Evolutionary conservation across 176 grass and related monocot species (phyloP).

Genomic region (Phoenix roebelenii): DNA sequence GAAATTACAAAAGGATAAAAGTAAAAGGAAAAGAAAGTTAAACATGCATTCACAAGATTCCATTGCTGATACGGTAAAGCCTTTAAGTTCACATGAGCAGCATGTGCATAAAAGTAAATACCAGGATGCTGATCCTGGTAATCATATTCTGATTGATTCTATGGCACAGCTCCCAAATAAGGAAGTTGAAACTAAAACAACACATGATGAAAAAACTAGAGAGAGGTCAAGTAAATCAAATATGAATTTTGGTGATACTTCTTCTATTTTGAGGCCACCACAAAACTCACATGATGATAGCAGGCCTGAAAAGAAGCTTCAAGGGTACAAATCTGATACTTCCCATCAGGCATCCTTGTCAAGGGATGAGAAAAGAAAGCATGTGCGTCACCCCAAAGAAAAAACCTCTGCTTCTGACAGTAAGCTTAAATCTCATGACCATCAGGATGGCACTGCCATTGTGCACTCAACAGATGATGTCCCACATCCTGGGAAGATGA

Average conservation of each 20-base stretch:
- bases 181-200: conserved; percentile 21
- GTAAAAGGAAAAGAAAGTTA: conserved; percentile 40
- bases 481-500: conserved; percentile 17
- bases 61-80: conserved; percentile 10
- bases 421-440: conserved; percentile 26
- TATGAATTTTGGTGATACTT: conserved; percentile 17
- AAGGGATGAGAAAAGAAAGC: too few species aligned
- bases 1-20: conserved; percentile 28
- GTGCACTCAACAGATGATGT: conserved; percentile 11
- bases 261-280: background rate
- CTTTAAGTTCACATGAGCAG: conserved; percentile 8
- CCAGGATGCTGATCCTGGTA: conserved; percentile 13
- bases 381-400: too few species aligned
- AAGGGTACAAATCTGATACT: too few species aligned
- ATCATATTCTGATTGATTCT: conserved; percentile 21
- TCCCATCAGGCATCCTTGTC: too few species aligned
- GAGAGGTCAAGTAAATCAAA: conserved; percentile 8
- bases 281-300: background rate
- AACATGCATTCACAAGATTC: conserved; percentile 15
- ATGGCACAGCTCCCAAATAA: conserved; percentile 15
- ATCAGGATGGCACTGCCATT: conserved; percentile 7
- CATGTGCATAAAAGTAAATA: conserved; percentile 12
- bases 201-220: conserved; percentile 13
- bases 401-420: conserved; percentile 22
- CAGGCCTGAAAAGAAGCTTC: conserved; percentile 1